A percentile compares a stretch with the other conserved stretches of the same genome.
Evolutionary conservation across 768 basidiomycete genomes (phyloP).

Genomic region (Pisolithus microcarpus): DNA sequence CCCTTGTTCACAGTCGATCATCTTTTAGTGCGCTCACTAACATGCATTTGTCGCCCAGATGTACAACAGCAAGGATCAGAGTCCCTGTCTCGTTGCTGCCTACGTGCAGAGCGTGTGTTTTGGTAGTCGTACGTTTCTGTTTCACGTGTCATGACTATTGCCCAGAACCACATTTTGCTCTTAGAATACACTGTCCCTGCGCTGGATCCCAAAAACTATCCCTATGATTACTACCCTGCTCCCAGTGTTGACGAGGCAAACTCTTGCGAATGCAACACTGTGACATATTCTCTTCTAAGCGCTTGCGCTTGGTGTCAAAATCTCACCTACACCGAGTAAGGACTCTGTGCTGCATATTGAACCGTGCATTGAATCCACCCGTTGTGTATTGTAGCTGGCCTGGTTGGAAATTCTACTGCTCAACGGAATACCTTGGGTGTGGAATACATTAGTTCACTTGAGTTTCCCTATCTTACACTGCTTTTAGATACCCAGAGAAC

Average conservation of each 20-base stretch:
- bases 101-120: constrained; percentile 34
- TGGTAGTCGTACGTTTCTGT: constrained; percentile 30
- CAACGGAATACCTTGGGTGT: constrained; percentile 26
- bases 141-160: constrained; percentile 1
- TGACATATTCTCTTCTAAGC: constrained; percentile 44
- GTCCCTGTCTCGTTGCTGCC: constrained; percentile 37
- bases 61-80: constrained; percentile 39
- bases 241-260: constrained; percentile 26
- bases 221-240: not conserved
- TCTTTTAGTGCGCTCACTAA: not conserved
- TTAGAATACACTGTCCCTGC: constrained; percentile 33
- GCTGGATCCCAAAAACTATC: constrained; percentile 22
- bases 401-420: constrained; percentile 43
- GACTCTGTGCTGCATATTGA: too few species aligned
- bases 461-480: not conserved
- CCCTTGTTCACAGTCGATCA: too few species aligned
- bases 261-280: constrained; percentile 48
- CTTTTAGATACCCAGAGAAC: constrained; percentile 36
- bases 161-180: constrained; percentile 1
- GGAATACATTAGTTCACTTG: constrained; percentile 1
- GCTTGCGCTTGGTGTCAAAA: constrained; percentile 56
- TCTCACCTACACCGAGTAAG: constrained; percentile 31
- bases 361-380: constrained; percentile 1
- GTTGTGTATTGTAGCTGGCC: constrained; percentile 36
- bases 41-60: constrained; percentile 15